phyloP scores from a whole-genome alignment of 2,329 filamentous ascomycete species.

The Cercospora sp. region DNA sequence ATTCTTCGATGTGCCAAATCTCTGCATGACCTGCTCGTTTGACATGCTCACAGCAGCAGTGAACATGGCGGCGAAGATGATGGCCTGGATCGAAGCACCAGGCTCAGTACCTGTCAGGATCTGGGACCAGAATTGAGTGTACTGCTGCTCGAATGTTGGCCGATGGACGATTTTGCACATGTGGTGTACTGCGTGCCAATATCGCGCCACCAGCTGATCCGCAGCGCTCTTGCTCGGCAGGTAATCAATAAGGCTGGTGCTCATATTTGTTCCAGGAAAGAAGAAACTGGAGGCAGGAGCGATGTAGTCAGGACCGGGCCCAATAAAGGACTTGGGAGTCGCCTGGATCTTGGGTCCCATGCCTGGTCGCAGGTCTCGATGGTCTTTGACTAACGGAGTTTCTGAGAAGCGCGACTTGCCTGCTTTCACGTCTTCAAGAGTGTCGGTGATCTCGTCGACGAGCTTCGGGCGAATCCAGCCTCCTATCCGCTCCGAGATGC shows the following conservation, averaged over 20 bases:
- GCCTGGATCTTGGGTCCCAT: constrained; percentile 28
- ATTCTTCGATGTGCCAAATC: constrained; percentile 59
- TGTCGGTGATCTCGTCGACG: constrained; percentile 62
- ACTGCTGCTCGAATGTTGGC: constrained; percentile 65
- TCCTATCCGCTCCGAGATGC: constrained; percentile 71
- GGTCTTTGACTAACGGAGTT: constrained; percentile 21
- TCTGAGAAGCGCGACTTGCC: constrained; percentile 29
- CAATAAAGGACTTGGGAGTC: constrained; percentile 54
- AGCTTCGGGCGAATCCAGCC: constrained; percentile 70
- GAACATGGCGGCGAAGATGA: constrained; percentile 69
- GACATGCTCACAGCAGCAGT: constrained; percentile 66
- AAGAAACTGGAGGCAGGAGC: constrained; percentile 67
- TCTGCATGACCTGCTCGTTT: constrained; percentile 46
- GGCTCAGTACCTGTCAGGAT: constrained; percentile 62
- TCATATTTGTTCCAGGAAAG: constrained; percentile 56
- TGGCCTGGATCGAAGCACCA: constrained; percentile 62
- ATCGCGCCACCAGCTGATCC: constrained; percentile 65
- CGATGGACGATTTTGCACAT: constrained; percentile 68
- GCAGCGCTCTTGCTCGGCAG: constrained; percentile 60
- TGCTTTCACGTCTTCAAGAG: constrained; percentile 35
- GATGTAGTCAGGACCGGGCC: constrained; percentile 65
- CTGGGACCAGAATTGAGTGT: constrained; percentile 65
- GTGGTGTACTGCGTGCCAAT: constrained; percentile 67
- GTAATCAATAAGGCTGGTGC: constrained; percentile 57
- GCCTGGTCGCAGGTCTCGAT: constrained; percentile 24